phyloP scores from a whole-genome alignment of 1,284 basidiomycete genomes.

The Afroboletus lepidellus region DNA sequence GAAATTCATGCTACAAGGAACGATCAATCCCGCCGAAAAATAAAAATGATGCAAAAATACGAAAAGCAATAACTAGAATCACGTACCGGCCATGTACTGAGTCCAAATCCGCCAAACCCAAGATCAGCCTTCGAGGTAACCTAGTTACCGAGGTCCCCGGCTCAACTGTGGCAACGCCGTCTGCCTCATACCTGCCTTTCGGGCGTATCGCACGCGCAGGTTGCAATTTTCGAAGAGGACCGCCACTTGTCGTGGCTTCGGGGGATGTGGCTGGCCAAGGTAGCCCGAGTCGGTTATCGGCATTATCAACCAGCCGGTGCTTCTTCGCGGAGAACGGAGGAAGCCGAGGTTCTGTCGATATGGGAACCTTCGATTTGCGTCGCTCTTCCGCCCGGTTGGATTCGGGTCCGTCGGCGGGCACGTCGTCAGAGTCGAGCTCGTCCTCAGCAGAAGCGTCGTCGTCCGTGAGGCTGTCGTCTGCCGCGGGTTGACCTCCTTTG shows the following conservation, averaged over 20 bases:
- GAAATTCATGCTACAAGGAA: slow-evolving; percentile 50
- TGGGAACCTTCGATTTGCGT: slow-evolving; percentile 27
- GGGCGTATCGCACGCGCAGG: slow-evolving; percentile 27
- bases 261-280: slow-evolving; percentile 21
- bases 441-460: slow-evolving; percentile 36
- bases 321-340: slow-evolving; percentile 26
- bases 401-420: slow-evolving; percentile 22
- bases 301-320: slow-evolving; percentile 15
- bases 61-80: slow-evolving; percentile 7
- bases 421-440: slow-evolving; percentile 45
- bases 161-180: slow-evolving; percentile 20
- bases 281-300: slow-evolving; percentile 22
- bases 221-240: slow-evolving; percentile 22
- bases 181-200: slow-evolving; percentile 25
- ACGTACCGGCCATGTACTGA: slow-evolving; percentile 56
- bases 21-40: slow-evolving; percentile 2
- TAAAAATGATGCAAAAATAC: not conserved
- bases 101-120: slow-evolving; percentile 55
- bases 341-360: slow-evolving; percentile 22
- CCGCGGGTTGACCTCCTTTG: slow-evolving; percentile 21
- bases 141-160: slow-evolving; percentile 14
- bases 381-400: slow-evolving; percentile 28
- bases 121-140: slow-evolving; percentile 36
- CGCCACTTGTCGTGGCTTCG: slow-evolving; percentile 14
- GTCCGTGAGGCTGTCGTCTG: slow-evolving; percentile 30